Evolutionary conservation across 805 yeast genomes (phyloP), one percentile per base, ranked within the genome.

Genomic region (Dipodascus geniculatus): DNA sequence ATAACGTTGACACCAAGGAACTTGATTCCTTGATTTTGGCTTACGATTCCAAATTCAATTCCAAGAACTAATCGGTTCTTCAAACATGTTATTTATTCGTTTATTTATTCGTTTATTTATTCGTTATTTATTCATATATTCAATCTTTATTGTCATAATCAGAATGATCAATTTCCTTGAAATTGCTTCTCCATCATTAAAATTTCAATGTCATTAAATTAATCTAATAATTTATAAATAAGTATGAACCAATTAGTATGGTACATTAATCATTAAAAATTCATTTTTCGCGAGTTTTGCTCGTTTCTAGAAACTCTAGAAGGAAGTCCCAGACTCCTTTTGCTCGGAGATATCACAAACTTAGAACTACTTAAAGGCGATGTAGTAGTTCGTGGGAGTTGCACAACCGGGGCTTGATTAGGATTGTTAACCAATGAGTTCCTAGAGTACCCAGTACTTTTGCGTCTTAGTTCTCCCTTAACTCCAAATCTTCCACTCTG

Each of bases 341-440:
- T 42, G n/a, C 23, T n/a, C 2, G 44, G 44, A n/a, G 44, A 38
- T 4, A 38, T 17, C 19, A n/a, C 44, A n/a, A n/a, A 28, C 51
- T 53, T 58, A 48, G 55, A 57, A 51, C 57, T 58, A 22, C 57
- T 59, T 11, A 58, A 48, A 16, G 56, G 52, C 3, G 52, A 38
- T 11, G 50, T 42, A 16, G 47, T 51, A 14, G 17, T 14, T 38
- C 20, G 44, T 4, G 20, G 17, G 4, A n/a, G 6, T 38, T 38
- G 44, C 20, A 17, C 4, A 17, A 38, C 44, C 44, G 4, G 44
- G 8, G 44, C 14, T 14, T n/a, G 17, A n/a, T 6, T 14, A 3
- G 44, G 44, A 38, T 14, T 17, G 20, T 38, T 14, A n/a, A 38
- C 44, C 6, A 38, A 16, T n/a, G 44, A 38, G 14, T n/a, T 4